Evolutionary conservation across 257 asterid species (phyloP).

Genomic region (Forsythia viridissima): DNA sequence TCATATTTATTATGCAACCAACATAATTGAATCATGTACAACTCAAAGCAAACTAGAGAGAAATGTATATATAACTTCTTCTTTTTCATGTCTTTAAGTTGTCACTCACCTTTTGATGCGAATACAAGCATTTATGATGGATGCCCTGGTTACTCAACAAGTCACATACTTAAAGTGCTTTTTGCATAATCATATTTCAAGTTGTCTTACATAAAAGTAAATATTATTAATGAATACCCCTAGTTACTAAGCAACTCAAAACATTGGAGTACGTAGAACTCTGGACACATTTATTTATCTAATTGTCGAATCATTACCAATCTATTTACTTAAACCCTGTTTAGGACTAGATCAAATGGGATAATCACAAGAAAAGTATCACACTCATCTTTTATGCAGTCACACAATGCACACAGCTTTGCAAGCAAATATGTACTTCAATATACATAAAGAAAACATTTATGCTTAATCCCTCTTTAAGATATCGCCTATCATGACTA

Average conservation of each 20-base stretch:
- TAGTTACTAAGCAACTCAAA: background rate
- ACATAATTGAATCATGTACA: background rate
- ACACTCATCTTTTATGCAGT: background rate
- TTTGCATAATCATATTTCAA: background rate
- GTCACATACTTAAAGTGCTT: too few relatives aligned
- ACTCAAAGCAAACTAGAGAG: background rate
- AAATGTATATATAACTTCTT: background rate
- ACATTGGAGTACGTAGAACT: background rate
- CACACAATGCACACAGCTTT: background rate
- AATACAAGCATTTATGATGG: too few relatives aligned
- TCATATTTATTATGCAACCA: too few relatives aligned
- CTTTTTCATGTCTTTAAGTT: background rate
- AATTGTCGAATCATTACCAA: background rate
- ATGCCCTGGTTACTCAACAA: too few relatives aligned
- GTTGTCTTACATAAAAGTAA: background rate
- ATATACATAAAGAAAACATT: too few relatives aligned
- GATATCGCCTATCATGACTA: too few relatives aligned
- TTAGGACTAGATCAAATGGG: background rate
- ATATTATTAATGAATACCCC: background rate
- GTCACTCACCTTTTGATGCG: too few relatives aligned
- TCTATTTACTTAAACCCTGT: background rate
- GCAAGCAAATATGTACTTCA: background rate
- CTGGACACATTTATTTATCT: background rate
- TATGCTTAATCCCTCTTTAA: too few relatives aligned
- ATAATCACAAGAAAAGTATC: constrained; percentile 4